Evolutionary conservation across 257 asterid genomes (phyloP).

Genomic region (Nicotiana undulata): DNA sequence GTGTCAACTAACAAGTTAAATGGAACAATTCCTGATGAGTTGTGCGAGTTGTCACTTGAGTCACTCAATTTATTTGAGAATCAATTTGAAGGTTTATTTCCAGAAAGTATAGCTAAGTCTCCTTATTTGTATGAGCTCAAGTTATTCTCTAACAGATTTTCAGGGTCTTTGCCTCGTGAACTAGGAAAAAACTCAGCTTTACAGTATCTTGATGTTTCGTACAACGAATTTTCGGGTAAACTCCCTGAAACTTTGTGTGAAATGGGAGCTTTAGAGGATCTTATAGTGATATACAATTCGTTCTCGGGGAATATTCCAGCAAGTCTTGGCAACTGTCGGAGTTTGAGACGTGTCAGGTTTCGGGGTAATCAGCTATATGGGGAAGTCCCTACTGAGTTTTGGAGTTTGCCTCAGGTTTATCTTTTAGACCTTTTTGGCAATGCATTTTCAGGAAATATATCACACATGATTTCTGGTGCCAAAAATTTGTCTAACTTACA

Average conservation of each 20-base stretch:
- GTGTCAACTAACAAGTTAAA: constrained; percentile 49
- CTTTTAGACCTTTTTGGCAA: constrained; percentile 54
- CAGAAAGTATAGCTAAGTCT: constrained; percentile 56
- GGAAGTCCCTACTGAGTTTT: constrained; percentile 48
- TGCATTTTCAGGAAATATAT: constrained; percentile 53
- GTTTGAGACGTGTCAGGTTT: constrained; percentile 48
- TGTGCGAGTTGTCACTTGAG: constrained; percentile 63
- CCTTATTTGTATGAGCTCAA: constrained; percentile 49
- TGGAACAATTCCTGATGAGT: constrained; percentile 60
- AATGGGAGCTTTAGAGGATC: constrained; percentile 36
- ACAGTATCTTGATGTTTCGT: constrained; percentile 42
- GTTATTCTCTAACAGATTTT: constrained; percentile 39
- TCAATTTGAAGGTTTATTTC: constrained; percentile 52
- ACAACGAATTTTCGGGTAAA: constrained; percentile 38
- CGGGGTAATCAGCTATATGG: constrained; percentile 41
- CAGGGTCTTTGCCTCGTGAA: constrained; percentile 54
- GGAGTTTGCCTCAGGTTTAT: constrained; percentile 69
- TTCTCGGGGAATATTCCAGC: constrained; percentile 61
- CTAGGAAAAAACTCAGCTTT: constrained; percentile 67
- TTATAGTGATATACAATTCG: constrained; percentile 35
- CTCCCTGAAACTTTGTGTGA: constrained; percentile 55
- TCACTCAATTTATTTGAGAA: constrained; percentile 59
- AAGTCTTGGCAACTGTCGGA: constrained; percentile 47
- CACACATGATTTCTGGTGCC: constrained; percentile 46
- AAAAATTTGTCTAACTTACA: constrained; percentile 38